Evolutionary conservation across 768 basidiomycete genomes (phyloP), one percentile per base, ranked within the genome.

Genomic region (Pluteus cervinus): DNA sequence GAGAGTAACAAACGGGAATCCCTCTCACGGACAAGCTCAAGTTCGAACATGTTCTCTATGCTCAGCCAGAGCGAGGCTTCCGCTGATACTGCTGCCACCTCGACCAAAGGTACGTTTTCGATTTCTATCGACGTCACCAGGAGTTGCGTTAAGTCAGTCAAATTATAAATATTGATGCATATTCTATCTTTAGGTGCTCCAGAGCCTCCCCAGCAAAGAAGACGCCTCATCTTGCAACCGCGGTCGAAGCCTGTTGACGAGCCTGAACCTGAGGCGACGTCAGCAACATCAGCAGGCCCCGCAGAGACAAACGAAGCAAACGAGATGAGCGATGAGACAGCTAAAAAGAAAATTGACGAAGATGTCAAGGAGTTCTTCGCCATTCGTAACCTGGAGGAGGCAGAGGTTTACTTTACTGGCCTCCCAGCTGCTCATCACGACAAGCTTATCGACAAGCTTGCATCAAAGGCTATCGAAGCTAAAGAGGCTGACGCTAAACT

Each of bases 291-390:
- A n/a, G n/a, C n/a, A n/a, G n/a, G n/a, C n/a, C 56, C 49, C 12
- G 60, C 50, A 9, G 56, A 51, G 6, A 49, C 60, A 16, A n/a
- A n/a, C n/a, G n/a, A n/a, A n/a, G n/a, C n/a, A n/a, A n/a, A n/a
- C n/a, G 65, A 68, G 36, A 81, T 91, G 74, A 66, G 75, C 0
- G 81, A 80, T 48, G 75, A 62, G 1, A 77, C 79, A 12, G 85
- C 79, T 24, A 69, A 73, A 60, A 76, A 76, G 56, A 86, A 83
- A 69, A 82, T 94, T 49, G 70, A 66, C 10, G 82, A 90, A 49
- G 87, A 93, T 48, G 63, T 67, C 39, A 89, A 87, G 61, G 90
- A 97, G 66, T 86, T 90, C 67, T 91, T 83, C 60, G 75, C 69
- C 46, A 78, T 88, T 49, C 83, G 87, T 47, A 85, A 81, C 52